phyloP scores from a whole-genome alignment of 2,329 filamentous ascomycete genomes.

The Bipolaris gigantea region DNA sequence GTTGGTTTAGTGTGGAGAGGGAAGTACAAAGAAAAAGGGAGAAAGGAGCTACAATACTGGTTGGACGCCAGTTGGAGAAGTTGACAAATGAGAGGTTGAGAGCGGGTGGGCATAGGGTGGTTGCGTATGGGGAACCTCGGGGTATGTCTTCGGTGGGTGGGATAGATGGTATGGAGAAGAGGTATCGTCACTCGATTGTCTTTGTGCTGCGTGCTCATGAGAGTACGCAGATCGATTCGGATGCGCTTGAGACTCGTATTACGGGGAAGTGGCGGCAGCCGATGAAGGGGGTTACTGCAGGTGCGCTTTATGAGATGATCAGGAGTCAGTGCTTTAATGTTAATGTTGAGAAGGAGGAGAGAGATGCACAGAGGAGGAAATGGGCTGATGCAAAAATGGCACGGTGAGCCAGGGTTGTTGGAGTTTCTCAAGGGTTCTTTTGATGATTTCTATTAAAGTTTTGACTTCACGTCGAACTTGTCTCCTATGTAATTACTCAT shows the following conservation, averaged over 20 bases:
- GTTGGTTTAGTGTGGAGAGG: constrained; percentile 35
- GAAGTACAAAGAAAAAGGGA: constrained; percentile 20
- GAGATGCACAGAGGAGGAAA: constrained; percentile 34
- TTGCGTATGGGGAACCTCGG: constrained; percentile 32
- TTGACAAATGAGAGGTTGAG: constrained; percentile 34
- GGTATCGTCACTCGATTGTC: constrained; percentile 42
- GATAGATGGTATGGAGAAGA: neutral
- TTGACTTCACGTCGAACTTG: too few species aligned
- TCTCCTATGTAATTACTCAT: too few species aligned
- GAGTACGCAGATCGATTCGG: constrained; percentile 28
- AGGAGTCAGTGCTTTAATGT: constrained; percentile 41
- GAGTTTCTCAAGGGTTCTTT: too few species aligned
- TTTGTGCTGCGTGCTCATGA: constrained; percentile 43
- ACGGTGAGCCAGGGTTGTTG: neutral
- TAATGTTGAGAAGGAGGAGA: constrained; percentile 38
- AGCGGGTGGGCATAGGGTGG: constrained; percentile 42
- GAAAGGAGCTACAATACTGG: constrained; percentile 32
- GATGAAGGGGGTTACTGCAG: constrained; percentile 34
- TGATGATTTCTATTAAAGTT: too few species aligned
- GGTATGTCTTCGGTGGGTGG: neutral
- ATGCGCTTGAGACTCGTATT: constrained; percentile 31
- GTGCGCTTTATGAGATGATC: constrained; percentile 37
- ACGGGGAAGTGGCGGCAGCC: constrained; percentile 34
- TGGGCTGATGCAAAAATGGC: neutral
- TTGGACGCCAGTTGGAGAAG: constrained; percentile 36